Base-by-base conservation (phyloP, 2,329 filamentous ascomycete genomes). In the Fusarium denticulatum region DNA sequence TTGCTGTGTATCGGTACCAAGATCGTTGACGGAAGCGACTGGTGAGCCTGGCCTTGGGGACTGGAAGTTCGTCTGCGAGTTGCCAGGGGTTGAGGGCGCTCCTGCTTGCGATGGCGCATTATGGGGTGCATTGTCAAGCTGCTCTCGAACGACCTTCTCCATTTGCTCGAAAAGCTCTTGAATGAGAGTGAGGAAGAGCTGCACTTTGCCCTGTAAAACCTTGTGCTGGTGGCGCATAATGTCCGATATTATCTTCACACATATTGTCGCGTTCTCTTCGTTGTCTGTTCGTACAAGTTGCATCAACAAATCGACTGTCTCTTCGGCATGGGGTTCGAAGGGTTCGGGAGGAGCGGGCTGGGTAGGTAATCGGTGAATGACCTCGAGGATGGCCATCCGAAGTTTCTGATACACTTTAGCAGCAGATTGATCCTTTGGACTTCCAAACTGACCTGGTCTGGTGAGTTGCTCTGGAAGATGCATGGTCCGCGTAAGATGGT, bases 211-310 rank as follows among this genome's bases (percentile, higher is more conserved):
- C 46, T 83, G 82, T 13, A 98, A 90, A 32, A 92, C 91, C 84
- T 96, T 97, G 64, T 92, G 90, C 82, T 98, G 96, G 80, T 97
- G 94, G 55, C 96, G 92, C 88, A 97, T 94, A 73, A 98, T 92
- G 80, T 99, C 96, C 86, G 97, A 98, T 58, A 97, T 94, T 20
- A 96, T 97, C 86, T 99, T 99, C 84, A 99, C 94, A 81, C 96
- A 98, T 71, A 99, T 86, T n/a, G 97, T 94, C 5, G 96, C 96
- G 87, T 99, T 99, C 72, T 99, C 96, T 83, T 99, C 96, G 78
- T 99, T 99, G 83, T 99, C 96, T 46, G 91, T 92, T 76, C 92
- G 91, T 67, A 98, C 95, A 66, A 99, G 86, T 61, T 90, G 89
- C 91, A 98, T 96, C 72, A 98, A 88, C 74, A 97, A 88, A 80